Evolutionary conservation across 228 moss, liverwort and hornwort genomes (phyloP), one percentile per base, ranked within the genome.

Genomic region (Sphagnum magellanicum): DNA sequence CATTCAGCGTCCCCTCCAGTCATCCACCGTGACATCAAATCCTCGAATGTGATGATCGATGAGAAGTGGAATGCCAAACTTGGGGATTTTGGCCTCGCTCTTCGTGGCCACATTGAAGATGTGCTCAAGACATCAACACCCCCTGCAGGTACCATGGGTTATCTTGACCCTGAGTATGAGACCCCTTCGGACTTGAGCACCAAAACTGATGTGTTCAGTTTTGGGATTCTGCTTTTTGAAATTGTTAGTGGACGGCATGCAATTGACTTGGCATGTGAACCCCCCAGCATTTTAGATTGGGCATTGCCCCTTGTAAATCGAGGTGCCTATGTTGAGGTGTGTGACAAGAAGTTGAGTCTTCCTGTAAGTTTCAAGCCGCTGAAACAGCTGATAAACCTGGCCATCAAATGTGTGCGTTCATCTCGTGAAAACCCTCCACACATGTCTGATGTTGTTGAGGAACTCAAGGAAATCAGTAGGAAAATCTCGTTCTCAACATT

Each of bases 141-240:
- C 6, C 89, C 86, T 11, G 89, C 86, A n/a, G 86, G 89, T 5
- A 89, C 89, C 0, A 81, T 89, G 83, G 89, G 89, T 0, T 89
- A 89, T 8, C 63, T 86, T 15, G 89, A 86, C 61, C 86, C 86
- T 0, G 81, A 81, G 65, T 89, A 86, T 14, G 89, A 89, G 61
- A 86, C 89, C 0, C 84, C 89, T 0, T 77, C 80, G 0, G 80
- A 85, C 57, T 70, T 89, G 67, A 89, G 86, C 61, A 83, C 89
- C 6, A 89, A 89, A 63, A 80, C 86, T 0, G 89, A 89, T 49
- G 89, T 89, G 5, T 89, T 89, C 78, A 89, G 89, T 51, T 89
- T 86, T 5, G 89, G 89, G 1, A 83, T 89, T 52, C 72, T 89
- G 4, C 68, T 89, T 4, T 74, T 89, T 15, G 89, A 89, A 64